Conservation (phyloP, 768 basidiomycete species). For the Mycena kentingensis region DNA sequence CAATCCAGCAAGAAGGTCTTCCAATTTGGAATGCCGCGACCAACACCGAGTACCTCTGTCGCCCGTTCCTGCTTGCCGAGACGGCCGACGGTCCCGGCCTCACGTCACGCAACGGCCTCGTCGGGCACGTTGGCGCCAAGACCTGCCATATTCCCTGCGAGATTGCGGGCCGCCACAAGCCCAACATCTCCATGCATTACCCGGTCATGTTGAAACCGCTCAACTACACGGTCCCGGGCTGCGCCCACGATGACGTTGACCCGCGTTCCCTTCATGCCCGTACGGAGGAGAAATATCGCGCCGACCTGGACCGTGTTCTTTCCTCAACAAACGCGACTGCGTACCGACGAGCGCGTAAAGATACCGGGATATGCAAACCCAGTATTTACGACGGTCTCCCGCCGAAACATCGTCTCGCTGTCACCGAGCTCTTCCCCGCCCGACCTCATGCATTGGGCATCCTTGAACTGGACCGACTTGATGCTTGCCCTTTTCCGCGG, state of each 20-base stretch:
- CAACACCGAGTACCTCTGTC: constrained; percentile 5
- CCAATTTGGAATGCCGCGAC: constrained; percentile 22
- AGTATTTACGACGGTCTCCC: constrained; percentile 31
- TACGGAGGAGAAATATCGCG: not conserved
- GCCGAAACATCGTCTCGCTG: constrained; percentile 1
- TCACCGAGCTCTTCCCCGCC: constrained; percentile 28
- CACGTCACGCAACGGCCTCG: constrained; percentile 29
- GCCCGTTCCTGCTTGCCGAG: constrained; percentile 18
- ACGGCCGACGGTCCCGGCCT: constrained; percentile 29
- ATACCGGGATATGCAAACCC: constrained; percentile 33
- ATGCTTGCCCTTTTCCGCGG: constrained; percentile 29
- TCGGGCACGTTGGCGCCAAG: constrained; percentile 26
- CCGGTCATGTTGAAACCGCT: constrained; percentile 12
- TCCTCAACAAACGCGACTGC: constrained; percentile 2
- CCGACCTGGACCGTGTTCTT: not conserved
- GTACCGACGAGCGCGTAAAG: constrained; percentile 6
- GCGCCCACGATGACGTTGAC: not conserved
- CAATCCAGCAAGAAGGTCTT: constrained; percentile 29
- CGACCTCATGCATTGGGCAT: constrained; percentile 35
- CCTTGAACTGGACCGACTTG: constrained; percentile 34
- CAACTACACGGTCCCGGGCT: constrained; percentile 1
- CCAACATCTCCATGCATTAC: constrained; percentile 18
- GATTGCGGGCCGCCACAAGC: constrained; percentile 21
- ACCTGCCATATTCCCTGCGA: constrained; percentile 15
- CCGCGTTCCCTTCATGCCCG: not conserved